Conservation (phyloP, 2,329 filamentous ascomycete species). For the Alternaria panax region DNA sequence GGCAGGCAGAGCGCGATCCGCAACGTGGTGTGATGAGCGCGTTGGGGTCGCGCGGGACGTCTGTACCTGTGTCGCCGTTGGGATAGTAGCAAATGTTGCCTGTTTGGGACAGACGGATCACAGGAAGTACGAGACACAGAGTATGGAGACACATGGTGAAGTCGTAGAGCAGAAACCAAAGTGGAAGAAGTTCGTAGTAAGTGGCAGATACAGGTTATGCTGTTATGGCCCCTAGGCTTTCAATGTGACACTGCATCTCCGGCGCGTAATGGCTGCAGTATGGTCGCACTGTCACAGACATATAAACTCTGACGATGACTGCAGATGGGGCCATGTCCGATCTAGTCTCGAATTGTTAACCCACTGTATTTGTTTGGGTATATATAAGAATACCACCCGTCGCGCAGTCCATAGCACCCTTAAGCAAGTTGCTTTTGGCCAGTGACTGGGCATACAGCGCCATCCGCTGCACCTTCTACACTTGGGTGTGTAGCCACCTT, state of each 20-base stretch:
- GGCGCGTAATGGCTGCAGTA: background rate
- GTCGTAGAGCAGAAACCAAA: background rate
- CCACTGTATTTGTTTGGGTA: background rate
- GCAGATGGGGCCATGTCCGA: background rate
- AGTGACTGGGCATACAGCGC: slow-evolving; percentile 53
- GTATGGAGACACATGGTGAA: background rate
- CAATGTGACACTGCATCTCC: background rate
- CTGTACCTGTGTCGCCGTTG: background rate
- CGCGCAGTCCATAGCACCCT: background rate
- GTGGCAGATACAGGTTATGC: background rate
- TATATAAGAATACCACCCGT: background rate
- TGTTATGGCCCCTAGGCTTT: background rate
- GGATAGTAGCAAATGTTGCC: background rate
- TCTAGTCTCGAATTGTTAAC: background rate
- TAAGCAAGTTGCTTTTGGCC: slow-evolving; percentile 40
- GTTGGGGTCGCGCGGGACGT: background rate
- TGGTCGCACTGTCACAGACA: background rate
- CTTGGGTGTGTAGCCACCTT: slow-evolving; percentile 53
- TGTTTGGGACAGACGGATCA: background rate
- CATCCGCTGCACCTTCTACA: slow-evolving; percentile 49
- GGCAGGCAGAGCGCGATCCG: background rate
- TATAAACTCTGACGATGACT: background rate
- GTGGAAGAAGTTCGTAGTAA: background rate
- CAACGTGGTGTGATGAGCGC: background rate
- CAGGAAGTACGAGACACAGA: background rate